Evolutionary conservation across 1,139 yeast species (phyloP).

Genomic region (Candida glucosophila): DNA sequence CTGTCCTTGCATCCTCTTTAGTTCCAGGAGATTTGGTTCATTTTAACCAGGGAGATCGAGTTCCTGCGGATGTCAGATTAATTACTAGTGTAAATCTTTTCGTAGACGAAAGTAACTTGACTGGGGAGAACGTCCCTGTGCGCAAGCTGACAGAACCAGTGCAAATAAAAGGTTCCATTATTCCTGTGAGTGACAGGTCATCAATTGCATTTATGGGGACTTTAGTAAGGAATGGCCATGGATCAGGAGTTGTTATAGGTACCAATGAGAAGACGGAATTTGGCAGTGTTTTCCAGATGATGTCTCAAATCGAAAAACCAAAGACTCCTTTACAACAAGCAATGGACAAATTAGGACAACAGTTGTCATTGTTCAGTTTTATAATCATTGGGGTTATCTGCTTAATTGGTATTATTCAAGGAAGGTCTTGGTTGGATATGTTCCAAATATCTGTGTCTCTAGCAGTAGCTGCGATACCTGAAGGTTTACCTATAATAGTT

Average conservation of each 20-base stretch:
- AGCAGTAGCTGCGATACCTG: slow-evolving; percentile 98
- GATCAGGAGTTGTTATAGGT: slow-evolving; percentile 85
- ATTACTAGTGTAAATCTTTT: slow-evolving; percentile 68
- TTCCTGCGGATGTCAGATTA: slow-evolving; percentile 88
- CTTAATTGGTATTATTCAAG: slow-evolving; percentile 77
- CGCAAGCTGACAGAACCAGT: slow-evolving; percentile 43
- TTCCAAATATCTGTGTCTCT: slow-evolving; percentile 92
- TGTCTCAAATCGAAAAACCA: slow-evolving; percentile 89
- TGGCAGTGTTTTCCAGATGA: slow-evolving; percentile 86
- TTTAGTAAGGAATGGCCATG: slow-evolving; percentile 88
- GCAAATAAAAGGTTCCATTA: slow-evolving; percentile 8
- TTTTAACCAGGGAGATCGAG: slow-evolving; percentile 84
- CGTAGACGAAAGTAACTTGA: slow-evolving; percentile 85
- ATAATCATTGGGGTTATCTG: slow-evolving; percentile 81
- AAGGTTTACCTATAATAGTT: slow-evolving; percentile 92
- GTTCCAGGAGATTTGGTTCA: slow-evolving; percentile 94
- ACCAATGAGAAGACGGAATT: slow-evolving; percentile 84
- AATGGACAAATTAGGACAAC: slow-evolving; percentile 91
- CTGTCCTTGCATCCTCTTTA: slow-evolving; percentile 74
- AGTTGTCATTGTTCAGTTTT: slow-evolving; percentile 75
- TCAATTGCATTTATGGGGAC: slow-evolving; percentile 95
- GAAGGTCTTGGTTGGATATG: slow-evolving; percentile 93
- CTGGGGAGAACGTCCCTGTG: slow-evolving; percentile 90
- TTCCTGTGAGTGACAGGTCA: slow-evolving; percentile 54
- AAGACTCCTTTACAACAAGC: slow-evolving; percentile 91